phyloP scores from a whole-genome alignment of 2,329 filamentous ascomycete genomes.

The Macrophomina pseudophaseolina region DNA sequence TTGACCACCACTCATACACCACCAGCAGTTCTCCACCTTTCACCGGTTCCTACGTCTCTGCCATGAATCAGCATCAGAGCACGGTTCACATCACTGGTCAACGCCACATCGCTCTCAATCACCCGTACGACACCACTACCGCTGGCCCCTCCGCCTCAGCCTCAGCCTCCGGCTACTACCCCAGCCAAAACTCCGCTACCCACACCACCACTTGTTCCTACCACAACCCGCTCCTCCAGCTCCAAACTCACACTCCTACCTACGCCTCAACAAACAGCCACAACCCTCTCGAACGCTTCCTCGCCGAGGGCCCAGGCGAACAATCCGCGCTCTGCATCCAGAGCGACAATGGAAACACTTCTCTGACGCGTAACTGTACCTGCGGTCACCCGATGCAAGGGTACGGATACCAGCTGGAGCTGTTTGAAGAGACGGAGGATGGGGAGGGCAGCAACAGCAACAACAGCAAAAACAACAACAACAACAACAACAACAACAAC shows the following conservation, averaged over 20 bases:
- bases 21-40: too few species aligned
- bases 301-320: conserved; percentile 32
- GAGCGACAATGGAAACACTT: conserved; percentile 31
- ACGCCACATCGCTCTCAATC: too few species aligned
- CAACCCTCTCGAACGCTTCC: conserved; percentile 33
- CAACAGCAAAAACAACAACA: too few species aligned
- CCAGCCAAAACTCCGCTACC: not conserved
- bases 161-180: not conserved
- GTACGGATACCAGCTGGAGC: not conserved
- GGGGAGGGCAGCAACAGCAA: not conserved
- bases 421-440: not conserved
- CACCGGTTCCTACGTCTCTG: not conserved
- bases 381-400: conserved; percentile 24
- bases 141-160: not conserved
- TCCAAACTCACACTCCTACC: not conserved
- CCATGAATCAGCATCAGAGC: too few species aligned
- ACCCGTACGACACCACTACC: not conserved
- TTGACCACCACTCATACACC: too few species aligned
- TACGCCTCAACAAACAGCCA: not conserved
- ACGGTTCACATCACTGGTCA: too few species aligned
- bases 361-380: conserved; percentile 31
- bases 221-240: conserved; percentile 27
- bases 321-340: conserved; percentile 33
- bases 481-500: too few species aligned
- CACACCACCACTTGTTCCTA: conserved; percentile 27